Evolutionary conservation across 768 basidiomycete species (phyloP).

Genomic region (Lentinula raphanica): DNA sequence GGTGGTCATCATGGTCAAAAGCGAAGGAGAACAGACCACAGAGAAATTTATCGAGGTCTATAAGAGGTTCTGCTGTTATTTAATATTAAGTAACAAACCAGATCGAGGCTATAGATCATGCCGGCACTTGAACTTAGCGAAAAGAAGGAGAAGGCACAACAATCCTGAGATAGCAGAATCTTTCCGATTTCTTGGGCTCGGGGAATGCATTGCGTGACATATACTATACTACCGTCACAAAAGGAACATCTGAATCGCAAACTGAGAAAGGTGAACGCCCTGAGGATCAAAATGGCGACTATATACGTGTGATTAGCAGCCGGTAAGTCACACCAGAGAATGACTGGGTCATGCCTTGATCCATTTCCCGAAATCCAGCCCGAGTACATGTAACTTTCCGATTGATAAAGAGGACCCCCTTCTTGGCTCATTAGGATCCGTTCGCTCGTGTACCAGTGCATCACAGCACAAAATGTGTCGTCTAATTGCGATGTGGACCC

Average conservation of each 20-base stretch:
- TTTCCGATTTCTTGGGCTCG: constrained; percentile 3
- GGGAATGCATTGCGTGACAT: constrained; percentile 1
- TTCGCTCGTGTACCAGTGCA: not conserved
- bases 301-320: constrained; percentile 19
- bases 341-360: not conserved
- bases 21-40: constrained; percentile 41
- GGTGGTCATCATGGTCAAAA: constrained; percentile 44
- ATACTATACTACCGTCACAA: not conserved
- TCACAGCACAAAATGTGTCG: not conserved
- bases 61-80: constrained; percentile 55
- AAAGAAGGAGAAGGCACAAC: not conserved
- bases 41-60: constrained; percentile 41
- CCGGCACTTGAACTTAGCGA: not conserved
- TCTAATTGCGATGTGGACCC: not conserved
- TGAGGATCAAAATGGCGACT: constrained; percentile 30
- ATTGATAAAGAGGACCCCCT: not conserved
- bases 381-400: constrained; percentile 19
- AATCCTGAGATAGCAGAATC: constrained; percentile 2
- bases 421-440: not conserved
- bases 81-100: constrained; percentile 59
- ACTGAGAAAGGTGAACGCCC: constrained; percentile 21
- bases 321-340: not conserved
- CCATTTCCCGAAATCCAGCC: constrained; percentile 28
- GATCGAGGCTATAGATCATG: constrained; percentile 37
- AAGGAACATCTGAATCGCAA: not conserved